These are phyloP conservation scores for Gautieria morchelliformis DNA, from an alignment of 768 basidiomycete genomes.

Conservation along the genomic window DNA sequence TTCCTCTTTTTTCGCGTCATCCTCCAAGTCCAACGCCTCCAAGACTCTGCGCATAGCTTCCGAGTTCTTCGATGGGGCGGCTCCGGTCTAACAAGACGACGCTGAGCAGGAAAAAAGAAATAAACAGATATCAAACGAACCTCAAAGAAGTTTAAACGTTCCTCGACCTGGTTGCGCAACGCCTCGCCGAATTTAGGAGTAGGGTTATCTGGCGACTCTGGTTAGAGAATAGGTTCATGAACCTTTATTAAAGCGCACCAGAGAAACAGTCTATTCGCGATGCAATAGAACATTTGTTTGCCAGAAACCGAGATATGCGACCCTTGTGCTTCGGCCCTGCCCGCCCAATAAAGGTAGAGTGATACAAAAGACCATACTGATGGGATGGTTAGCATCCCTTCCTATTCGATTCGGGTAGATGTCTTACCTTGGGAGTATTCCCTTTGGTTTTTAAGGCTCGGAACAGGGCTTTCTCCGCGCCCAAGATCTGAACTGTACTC, in stretches of 20 bases:
- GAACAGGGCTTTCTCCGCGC: conserved; percentile 97
- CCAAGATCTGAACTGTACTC: conserved; percentile 94
- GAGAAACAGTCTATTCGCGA: conserved; percentile 93
- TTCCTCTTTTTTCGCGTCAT: conserved; percentile 54
- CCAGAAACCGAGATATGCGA: conserved; percentile 95
- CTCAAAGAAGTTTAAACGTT: conserved; percentile 90
- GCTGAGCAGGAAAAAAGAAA: not conserved
- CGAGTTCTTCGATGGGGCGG: conserved; percentile 80
- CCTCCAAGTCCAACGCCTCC: conserved; percentile 66
- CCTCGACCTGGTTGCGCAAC: conserved; percentile 87
- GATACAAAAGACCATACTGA: conserved; percentile 95
- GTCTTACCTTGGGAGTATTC: conserved; percentile 85
- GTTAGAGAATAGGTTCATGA: not conserved
- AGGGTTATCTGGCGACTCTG: conserved; percentile 48
- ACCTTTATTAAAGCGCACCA: conserved; percentile 35
- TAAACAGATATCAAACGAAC: conserved; percentile 13
- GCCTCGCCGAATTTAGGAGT: conserved; percentile 94
- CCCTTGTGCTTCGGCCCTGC: conserved; percentile 94
- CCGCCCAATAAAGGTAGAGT: conserved; percentile 93
- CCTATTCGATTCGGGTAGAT: not conserved
- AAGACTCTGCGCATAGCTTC: conserved; percentile 93
- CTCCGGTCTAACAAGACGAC: conserved; percentile 41
- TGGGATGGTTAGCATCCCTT: not conserved
- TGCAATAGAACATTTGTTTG: conserved; percentile 97
- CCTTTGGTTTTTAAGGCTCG: conserved; percentile 97